Percentiles rank a stretch among this genome's conserved stretches.
These are phyloP conservation scores for Waltiozyma sp. DNA, from an alignment of 1,139 yeast genomes.

Conservation along the genomic window DNA sequence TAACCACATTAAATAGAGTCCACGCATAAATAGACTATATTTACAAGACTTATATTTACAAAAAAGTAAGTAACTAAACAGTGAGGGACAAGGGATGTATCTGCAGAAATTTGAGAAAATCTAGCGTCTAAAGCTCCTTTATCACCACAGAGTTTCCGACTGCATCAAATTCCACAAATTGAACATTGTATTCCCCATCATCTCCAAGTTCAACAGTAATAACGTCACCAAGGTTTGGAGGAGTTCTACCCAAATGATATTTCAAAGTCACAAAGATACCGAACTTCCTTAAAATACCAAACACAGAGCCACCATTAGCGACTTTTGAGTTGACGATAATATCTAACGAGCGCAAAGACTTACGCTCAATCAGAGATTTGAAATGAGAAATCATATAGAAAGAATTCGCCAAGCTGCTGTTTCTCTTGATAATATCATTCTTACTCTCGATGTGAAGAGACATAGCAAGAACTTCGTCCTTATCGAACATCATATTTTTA, in stretches of 20 bases:
- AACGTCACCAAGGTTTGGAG: slow-evolving; percentile 29
- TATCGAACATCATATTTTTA: slow-evolving; percentile 14
- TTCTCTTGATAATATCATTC: slow-evolving; percentile 23
- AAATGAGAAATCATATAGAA: slow-evolving; percentile 33
- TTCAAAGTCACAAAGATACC: slow-evolving; percentile 25
- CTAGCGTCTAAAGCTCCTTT: slow-evolving; percentile 1
- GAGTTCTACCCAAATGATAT: slow-evolving; percentile 15
- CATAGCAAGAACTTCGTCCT: slow-evolving; percentile 17
- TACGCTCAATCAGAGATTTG: slow-evolving; percentile 8
- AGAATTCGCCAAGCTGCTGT: slow-evolving; percentile 22
- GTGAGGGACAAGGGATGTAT: no score
- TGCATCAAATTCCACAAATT: slow-evolving; percentile 28
- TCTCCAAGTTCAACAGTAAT: slow-evolving; percentile 13
- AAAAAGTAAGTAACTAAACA: no score
- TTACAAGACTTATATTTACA: no score
- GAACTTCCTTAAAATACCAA: slow-evolving; percentile 27
- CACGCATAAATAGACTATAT: no score
- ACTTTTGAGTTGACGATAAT: slow-evolving; percentile 30
- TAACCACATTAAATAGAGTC: no score
- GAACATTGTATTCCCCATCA: slow-evolving; percentile 17
- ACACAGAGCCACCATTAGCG: slow-evolving; percentile 24
- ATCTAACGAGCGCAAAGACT: slow-evolving; percentile 14
- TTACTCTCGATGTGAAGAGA: slow-evolving; percentile 24
- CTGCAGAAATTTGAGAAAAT: no score
- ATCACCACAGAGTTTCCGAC: slow-evolving; percentile 25